Evolutionary conservation across 1,284 basidiomycete species (phyloP), one percentile per base, ranked within the genome.

Genomic region (Pterulicium gracile): DNA sequence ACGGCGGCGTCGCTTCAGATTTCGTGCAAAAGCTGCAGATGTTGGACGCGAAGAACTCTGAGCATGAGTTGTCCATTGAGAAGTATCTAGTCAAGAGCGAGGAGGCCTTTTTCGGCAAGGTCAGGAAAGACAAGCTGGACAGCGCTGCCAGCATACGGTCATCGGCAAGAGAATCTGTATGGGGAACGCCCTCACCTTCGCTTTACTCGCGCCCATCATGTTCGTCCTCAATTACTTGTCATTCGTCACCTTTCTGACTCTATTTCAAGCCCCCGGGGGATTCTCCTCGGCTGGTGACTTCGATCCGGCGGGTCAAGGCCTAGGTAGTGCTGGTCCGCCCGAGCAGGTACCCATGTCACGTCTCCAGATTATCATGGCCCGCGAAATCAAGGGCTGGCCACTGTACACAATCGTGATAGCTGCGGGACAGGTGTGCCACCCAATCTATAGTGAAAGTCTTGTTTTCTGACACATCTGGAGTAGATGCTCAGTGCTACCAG

Each of bases 41-140:
- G 51, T 73, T 96, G 45, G 82, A 77, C 41, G 69, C 88, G 0
- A 86, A 88, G 50, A 95, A 95, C 59, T 95, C 91, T 3, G 89
- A 89, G 66, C 77, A 79, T 50, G 91, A 95, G 56, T 62, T 95
- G 34, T 94, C 88, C 42, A 95, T 95, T 54, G 91, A 94, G 60
- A 86, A 87, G 60, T 95, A 75, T 72, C 66, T 95, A 54, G 73
- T 81, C 55, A 93, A 92, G 70, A 89, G 85, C 55, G 91, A 95
- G 64, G 90, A 93, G 60, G 81, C 80, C 0, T 94, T 92, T 79
- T 94, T 93, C 65, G 83, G 85, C 52, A 85, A 82, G 59, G 86
- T 91, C 53, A 80, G 86, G 60, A 88, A 81, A 65, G 89, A 92
- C 56, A 92, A 88, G 68, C 68, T 93, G 21, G 73, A 71, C 10